Evolutionary conservation across 2,329 filamentous ascomycete species (phyloP).

Genomic region (Colletotrichum sojae): DNA sequence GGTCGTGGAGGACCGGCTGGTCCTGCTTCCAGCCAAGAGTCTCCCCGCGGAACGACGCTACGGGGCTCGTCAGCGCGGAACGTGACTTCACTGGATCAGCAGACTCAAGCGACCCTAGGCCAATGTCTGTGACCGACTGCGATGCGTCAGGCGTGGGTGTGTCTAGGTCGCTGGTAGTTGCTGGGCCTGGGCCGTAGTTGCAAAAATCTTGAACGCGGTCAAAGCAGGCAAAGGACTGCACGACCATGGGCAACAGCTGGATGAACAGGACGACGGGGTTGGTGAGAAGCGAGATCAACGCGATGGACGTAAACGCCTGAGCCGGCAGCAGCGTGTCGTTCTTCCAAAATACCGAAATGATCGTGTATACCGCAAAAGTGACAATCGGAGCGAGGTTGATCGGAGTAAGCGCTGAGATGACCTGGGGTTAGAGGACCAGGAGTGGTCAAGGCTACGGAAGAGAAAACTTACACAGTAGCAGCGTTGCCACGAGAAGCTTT

Average conservation of each 20-base stretch:
- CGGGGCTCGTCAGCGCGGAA: neutral
- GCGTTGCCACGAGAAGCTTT: conserved; percentile 43
- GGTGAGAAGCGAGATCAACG: conserved; percentile 43
- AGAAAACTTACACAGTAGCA: conserved; percentile 43
- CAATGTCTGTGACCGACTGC: neutral
- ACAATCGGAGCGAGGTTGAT: conserved; percentile 44
- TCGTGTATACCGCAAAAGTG: conserved; percentile 46
- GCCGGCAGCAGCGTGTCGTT: conserved; percentile 43
- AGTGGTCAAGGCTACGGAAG: too few relatives aligned
- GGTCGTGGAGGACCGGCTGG: neutral
- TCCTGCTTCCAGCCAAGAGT: conserved; percentile 29
- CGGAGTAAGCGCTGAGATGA: conserved; percentile 40
- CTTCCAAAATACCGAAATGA: conserved; percentile 46
- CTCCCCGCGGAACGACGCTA: neutral
- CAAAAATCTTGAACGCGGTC: conserved; percentile 45
- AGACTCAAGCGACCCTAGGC: neutral
- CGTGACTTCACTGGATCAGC: too few relatives aligned
- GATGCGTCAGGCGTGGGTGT: too few relatives aligned
- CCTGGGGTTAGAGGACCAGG: neutral
- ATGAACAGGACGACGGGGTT: conserved; percentile 43
- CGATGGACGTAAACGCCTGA: conserved; percentile 44
- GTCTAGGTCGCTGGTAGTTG: too few relatives aligned
- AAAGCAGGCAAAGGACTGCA: conserved; percentile 42
- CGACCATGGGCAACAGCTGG: conserved; percentile 42
- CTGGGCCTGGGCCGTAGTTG: neutral